phyloP scores from a whole-genome alignment of 805 yeast species.

The Saccharomycopsis fodiens region DNA sequence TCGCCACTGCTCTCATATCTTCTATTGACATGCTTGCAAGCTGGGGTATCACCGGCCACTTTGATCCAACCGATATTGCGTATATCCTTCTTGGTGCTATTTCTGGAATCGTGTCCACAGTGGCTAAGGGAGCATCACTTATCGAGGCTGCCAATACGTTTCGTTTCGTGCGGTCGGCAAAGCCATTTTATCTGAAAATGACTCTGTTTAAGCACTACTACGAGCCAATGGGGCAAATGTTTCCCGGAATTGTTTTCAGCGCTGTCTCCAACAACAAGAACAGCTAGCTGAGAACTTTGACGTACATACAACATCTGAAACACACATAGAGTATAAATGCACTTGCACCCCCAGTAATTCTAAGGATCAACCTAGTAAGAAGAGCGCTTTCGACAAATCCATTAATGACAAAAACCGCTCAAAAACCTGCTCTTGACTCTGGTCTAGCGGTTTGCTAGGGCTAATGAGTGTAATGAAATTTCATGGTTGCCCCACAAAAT shows the following conservation, averaged over 20 bases:
- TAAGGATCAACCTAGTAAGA: too few species aligned
- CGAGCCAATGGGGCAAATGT: background rate
- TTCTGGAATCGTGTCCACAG: background rate
- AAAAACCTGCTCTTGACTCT: too few species aligned
- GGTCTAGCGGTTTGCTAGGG: too few species aligned
- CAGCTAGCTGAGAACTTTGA: too few species aligned
- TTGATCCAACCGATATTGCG: conserved; percentile 3
- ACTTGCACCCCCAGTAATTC: too few species aligned
- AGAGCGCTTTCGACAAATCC: too few species aligned
- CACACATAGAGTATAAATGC: too few species aligned
- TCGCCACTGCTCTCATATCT: background rate
- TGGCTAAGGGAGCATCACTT: background rate
- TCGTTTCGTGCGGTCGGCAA: background rate
- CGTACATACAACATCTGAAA: too few species aligned
- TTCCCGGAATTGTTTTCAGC: background rate
- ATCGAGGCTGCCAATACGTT: conserved; percentile 6
- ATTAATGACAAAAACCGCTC: too few species aligned
- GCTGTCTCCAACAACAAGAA: too few species aligned
- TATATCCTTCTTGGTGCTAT: conserved; percentile 5
- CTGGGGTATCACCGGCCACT: conserved; percentile 5
- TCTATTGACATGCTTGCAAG: conserved; percentile 1
- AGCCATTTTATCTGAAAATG: background rate
- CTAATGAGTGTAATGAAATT: too few species aligned
- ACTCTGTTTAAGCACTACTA: background rate
- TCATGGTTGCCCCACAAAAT: too few species aligned